These are phyloP conservation scores for Zychaea mexicana DNA, from an alignment of 371 early-diverging fungal species.

Conservation along the genomic window DNA sequence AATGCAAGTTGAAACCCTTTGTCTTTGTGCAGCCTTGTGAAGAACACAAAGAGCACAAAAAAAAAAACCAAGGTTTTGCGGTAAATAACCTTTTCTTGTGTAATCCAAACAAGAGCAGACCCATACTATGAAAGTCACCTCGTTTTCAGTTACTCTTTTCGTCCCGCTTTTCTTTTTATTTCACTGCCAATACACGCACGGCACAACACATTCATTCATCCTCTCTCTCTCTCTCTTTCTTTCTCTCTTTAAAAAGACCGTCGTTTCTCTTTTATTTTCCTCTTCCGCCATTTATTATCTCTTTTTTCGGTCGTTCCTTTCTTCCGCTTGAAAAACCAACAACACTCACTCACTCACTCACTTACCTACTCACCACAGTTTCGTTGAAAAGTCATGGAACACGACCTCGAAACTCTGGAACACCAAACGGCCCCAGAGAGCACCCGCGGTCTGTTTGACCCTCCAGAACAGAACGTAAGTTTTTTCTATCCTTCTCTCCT, in stretches of 20 bases:
- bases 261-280: slow-evolving; percentile 21
- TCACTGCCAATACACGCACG: not conserved
- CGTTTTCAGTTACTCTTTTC: not conserved
- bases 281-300: slow-evolving; percentile 11
- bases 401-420: slow-evolving; percentile 42
- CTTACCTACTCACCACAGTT: not conserved
- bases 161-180: not conserved
- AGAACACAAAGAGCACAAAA: no score
- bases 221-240: slow-evolving; percentile 14
- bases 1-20: no score
- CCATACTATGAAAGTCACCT: not conserved
- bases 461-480: slow-evolving; percentile 33
- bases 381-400: slow-evolving; percentile 25
- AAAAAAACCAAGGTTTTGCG: no score
- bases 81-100: not conserved
- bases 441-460: slow-evolving; percentile 54
- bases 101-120: not conserved
- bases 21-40: no score
- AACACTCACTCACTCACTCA: not conserved
- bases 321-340: not conserved
- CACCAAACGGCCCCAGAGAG: slow-evolving; percentile 60
- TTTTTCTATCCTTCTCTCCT: not conserved
- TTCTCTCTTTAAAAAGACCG: not conserved
- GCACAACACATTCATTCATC: not conserved
- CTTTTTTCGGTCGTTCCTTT: slow-evolving; percentile 22